A percentile compares a stretch with the other conserved stretches of the same genome.
Evolutionary conservation across 768 basidiomycete species (phyloP).

Genomic region (Suillus alpinus): DNA sequence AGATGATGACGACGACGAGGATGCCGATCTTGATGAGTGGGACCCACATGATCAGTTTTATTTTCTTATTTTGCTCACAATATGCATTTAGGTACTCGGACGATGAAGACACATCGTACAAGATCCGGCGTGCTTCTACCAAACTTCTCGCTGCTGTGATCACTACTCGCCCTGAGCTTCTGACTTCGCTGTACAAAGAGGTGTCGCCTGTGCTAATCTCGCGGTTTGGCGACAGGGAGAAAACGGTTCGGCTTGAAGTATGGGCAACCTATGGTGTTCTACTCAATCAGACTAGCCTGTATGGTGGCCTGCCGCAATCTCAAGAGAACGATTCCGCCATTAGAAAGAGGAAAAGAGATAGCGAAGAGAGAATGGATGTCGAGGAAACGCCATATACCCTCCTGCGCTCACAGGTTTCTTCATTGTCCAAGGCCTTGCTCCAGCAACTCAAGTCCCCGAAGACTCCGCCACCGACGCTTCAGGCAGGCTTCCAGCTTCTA

Average conservation of each 20-base stretch:
- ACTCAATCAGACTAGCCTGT: slow-evolving; percentile 80
- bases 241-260: slow-evolving; percentile 89
- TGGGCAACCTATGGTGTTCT: slow-evolving; percentile 84
- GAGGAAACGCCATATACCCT: slow-evolving; percentile 72
- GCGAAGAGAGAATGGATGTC: slow-evolving; percentile 70
- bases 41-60: slow-evolving; percentile 20
- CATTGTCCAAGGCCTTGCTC: slow-evolving; percentile 76
- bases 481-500: slow-evolving; percentile 83
- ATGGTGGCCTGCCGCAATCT: slow-evolving; percentile 60
- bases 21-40: slow-evolving; percentile 75
- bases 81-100: slow-evolving; percentile 74
- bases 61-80: not conserved
- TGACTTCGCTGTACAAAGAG: slow-evolving; percentile 73
- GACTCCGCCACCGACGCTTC: slow-evolving; percentile 71
- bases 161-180: slow-evolving; percentile 85
- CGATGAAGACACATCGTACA: slow-evolving; percentile 98
- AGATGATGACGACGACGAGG: slow-evolving; percentile 75
- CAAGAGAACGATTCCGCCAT: slow-evolving; percentile 46
- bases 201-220: slow-evolving; percentile 89
- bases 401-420: slow-evolving; percentile 72
- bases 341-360: slow-evolving; percentile 74
- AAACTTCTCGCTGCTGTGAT: slow-evolving; percentile 86
- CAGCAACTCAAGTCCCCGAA: slow-evolving; percentile 84
- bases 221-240: slow-evolving; percentile 91
- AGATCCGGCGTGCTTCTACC: slow-evolving; percentile 90